Evolutionary conservation across 176 grass and related monocot species (phyloP).

Genomic region (maize (Zea mays)): Zm-B73-REFERENCE-NAM-5.0 NC_050096.1:65115001-65115500

Average conservation of each 20-base stretch:
- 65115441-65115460: constrained; percentile 85
- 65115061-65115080: too few species aligned
- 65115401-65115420: constrained; percentile 83
- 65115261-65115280: constrained; percentile 54
- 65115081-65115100: too few species aligned
- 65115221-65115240: constrained; percentile 46
- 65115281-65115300: constrained; percentile 59
- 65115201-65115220: too few species aligned
- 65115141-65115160: too few species aligned
- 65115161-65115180: too few species aligned
- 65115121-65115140: too few species aligned
- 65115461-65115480: constrained; percentile 37
- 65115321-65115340: constrained; percentile 57
- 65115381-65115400: constrained; percentile 85
- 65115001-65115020: too few species aligned
- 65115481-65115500: constrained; percentile 51
- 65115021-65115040: too few species aligned
- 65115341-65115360: constrained; percentile 56
- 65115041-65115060: too few species aligned
- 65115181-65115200: too few species aligned
- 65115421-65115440: constrained; percentile 92
- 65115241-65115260: constrained; percentile 74
- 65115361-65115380: constrained; percentile 64
- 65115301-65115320: constrained; percentile 86
- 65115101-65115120: too few species aligned